These are phyloP conservation scores for Seiridium unicorne DNA, from an alignment of 2,329 filamentous ascomycete genomes.

Conservation along the genomic window DNA sequence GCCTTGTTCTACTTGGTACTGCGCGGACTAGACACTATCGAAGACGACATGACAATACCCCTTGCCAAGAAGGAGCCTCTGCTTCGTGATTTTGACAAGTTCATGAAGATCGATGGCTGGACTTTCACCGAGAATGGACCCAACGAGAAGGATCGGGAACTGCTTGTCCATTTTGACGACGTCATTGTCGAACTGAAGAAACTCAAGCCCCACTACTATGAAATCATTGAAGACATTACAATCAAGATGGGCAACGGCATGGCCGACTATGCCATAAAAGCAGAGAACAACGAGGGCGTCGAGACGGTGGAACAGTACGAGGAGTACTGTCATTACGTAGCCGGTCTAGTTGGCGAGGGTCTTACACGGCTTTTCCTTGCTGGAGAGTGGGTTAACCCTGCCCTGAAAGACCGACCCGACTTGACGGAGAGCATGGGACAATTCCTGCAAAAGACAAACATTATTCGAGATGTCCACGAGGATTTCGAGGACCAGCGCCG, in stretches of 20 bases:
- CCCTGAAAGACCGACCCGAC: slow-evolving; percentile 72
- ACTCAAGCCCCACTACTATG: slow-evolving; percentile 79
- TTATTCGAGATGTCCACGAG: slow-evolving; percentile 92
- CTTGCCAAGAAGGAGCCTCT: slow-evolving; percentile 81
- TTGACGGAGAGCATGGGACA: slow-evolving; percentile 96
- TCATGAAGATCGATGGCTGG: slow-evolving; percentile 84
- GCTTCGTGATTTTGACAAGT: slow-evolving; percentile 76
- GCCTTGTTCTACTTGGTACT: slow-evolving; percentile 91
- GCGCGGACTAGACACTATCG: slow-evolving; percentile 93
- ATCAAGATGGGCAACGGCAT: slow-evolving; percentile 97
- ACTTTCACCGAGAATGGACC: slow-evolving; percentile 82
- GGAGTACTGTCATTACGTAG: slow-evolving; percentile 96
- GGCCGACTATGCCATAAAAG: slow-evolving; percentile 90
- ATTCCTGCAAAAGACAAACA: slow-evolving; percentile 97
- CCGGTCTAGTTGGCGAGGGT: slow-evolving; percentile 96
- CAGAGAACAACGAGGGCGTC: slow-evolving; percentile 76
- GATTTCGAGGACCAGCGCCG: slow-evolving; percentile 83
- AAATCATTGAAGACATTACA: slow-evolving; percentile 90
- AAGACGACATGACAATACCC: slow-evolving; percentile 95
- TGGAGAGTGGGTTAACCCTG: slow-evolving; percentile 81
- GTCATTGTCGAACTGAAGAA: slow-evolving; percentile 85
- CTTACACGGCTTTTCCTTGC: slow-evolving; percentile 87
- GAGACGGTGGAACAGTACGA: slow-evolving; percentile 88
- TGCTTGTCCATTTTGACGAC: slow-evolving; percentile 88
- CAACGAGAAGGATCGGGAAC: slow-evolving; percentile 89